Percentiles rank a stretch among this genome's conserved stretches.
phyloP scores from a whole-genome alignment of 495 filamentous ascomycete species.

The Cryomyces minteri region DNA sequence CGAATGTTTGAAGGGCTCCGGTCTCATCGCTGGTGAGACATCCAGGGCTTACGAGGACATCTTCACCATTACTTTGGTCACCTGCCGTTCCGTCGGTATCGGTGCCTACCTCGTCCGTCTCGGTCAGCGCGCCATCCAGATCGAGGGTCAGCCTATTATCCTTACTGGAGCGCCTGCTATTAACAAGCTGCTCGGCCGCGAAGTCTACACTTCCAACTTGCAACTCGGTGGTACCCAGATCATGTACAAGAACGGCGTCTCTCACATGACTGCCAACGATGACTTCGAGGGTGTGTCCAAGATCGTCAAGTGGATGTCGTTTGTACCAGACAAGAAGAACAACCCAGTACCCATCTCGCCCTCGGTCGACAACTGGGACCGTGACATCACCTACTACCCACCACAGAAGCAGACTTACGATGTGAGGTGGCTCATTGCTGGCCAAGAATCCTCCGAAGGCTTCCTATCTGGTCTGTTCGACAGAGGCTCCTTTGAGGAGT shows the following conservation, averaged over 20 bases:
- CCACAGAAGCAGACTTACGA: constrained; percentile 83
- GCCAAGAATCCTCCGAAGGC: constrained; percentile 72
- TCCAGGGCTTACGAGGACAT: constrained; percentile 96
- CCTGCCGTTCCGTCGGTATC: constrained; percentile 82
- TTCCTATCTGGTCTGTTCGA: constrained; percentile 91
- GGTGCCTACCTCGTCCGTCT: constrained; percentile 96
- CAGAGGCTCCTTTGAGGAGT: constrained; percentile 88
- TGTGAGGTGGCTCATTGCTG: constrained; percentile 78
- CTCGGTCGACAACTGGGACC: constrained; percentile 79
- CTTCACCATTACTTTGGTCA: constrained; percentile 96
- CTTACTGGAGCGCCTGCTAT: constrained; percentile 92
- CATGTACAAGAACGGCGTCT: constrained; percentile 99
- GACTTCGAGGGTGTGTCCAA: constrained; percentile 96
- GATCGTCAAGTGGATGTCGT: constrained; percentile 96
- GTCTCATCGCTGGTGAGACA: constrained; percentile 94
- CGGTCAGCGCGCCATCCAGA: constrained; percentile 94
- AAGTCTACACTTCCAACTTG: constrained; percentile 97
- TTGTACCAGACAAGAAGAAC: constrained; percentile 84
- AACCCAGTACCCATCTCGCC: constrained; percentile 76
- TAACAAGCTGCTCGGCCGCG: constrained; percentile 94
- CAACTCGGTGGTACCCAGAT: constrained; percentile 99
- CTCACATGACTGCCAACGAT: constrained; percentile 93
- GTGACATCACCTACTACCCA: constrained; percentile 71
- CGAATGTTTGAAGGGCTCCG: constrained; percentile 90
- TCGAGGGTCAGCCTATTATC: constrained; percentile 98